Conservation (phyloP, 2,329 filamentous ascomycete genomes). For the Colletotrichum destructivum region DNA sequence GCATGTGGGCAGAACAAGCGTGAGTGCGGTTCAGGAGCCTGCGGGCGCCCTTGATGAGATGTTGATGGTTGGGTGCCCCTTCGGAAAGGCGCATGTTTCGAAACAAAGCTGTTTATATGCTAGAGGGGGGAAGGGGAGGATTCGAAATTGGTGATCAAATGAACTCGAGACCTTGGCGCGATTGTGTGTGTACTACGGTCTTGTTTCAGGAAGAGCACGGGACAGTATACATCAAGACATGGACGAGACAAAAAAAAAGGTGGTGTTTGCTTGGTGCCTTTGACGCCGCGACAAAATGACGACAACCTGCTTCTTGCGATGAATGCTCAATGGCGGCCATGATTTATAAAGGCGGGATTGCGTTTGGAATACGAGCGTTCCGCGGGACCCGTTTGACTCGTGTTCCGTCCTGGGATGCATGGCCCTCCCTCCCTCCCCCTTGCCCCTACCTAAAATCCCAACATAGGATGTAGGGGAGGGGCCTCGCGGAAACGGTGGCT, state of each 20-base stretch:
- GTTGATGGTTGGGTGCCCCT: neutral
- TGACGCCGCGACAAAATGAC: neutral
- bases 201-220: neutral
- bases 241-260: too few relatives aligned
- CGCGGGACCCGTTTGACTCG: neutral
- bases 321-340: neutral
- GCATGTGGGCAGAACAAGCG: neutral
- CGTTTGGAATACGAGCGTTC: neutral
- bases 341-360: neutral
- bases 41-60: neutral
- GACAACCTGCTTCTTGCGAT: neutral
- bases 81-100: conserved; percentile 28
- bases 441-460: neutral
- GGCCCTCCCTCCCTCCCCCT: neutral
- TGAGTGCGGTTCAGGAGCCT: neutral
- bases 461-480: too few relatives aligned
- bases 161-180: neutral
- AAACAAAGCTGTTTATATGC: conserved; percentile 12
- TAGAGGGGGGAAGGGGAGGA: neutral
- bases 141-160: neutral
- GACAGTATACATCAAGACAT: too few relatives aligned
- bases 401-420: neutral
- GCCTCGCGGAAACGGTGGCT: conserved; percentile 13
- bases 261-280: too few relatives aligned
- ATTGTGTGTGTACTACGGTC: neutral